These are phyloP conservation scores for Geotrichum aggregatum DNA, from an alignment of 1,139 yeast species.

Conservation along the genomic window DNA sequence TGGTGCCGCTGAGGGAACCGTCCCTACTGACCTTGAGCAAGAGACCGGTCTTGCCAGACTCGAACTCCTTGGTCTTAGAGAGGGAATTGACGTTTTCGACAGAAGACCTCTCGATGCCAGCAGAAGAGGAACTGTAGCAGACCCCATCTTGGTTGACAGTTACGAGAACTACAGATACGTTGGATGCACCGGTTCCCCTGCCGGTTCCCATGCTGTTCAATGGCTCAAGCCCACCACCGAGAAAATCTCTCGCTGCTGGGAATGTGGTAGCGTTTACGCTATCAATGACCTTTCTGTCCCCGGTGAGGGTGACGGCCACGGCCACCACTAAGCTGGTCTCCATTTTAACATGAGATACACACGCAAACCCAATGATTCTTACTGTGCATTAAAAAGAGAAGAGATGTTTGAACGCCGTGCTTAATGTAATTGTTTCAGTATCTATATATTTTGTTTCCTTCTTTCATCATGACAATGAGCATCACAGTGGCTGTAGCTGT, in stretches of 20 bases:
- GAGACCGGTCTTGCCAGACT: conserved; percentile 98
- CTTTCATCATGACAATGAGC: neutral
- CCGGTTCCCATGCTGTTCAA: conserved; percentile 82
- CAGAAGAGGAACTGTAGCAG: conserved; percentile 81
- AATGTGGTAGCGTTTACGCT: conserved; percentile 93
- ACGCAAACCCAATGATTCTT: neutral
- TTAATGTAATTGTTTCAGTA: conserved; percentile 1
- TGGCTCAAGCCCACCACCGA: conserved; percentile 91
- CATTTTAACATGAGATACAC: no score
- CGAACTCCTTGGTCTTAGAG: conserved; percentile 88
- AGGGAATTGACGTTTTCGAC: conserved; percentile 95
- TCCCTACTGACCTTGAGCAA: conserved; percentile 92
- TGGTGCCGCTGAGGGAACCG: conserved; percentile 77
- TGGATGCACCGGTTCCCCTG: conserved; percentile 96
- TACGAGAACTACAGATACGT: conserved; percentile 92
- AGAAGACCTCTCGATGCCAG: conserved; percentile 80
- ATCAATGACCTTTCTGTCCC: conserved; percentile 86
- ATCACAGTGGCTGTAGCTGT: neutral
- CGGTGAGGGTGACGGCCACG: conserved; percentile 52
- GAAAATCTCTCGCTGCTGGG: conserved; percentile 94
- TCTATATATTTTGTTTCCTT: neutral
- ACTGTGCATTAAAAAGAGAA: neutral
- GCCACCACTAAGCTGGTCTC: conserved; percentile 29
- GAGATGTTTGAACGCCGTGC: neutral
- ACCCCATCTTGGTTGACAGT: conserved; percentile 86